Percentiles rank a stretch among this genome's conserved stretches.
Conservation (phyloP, 2,329 filamentous ascomycete genomes). For the Cordyceps farinosa region DNA sequence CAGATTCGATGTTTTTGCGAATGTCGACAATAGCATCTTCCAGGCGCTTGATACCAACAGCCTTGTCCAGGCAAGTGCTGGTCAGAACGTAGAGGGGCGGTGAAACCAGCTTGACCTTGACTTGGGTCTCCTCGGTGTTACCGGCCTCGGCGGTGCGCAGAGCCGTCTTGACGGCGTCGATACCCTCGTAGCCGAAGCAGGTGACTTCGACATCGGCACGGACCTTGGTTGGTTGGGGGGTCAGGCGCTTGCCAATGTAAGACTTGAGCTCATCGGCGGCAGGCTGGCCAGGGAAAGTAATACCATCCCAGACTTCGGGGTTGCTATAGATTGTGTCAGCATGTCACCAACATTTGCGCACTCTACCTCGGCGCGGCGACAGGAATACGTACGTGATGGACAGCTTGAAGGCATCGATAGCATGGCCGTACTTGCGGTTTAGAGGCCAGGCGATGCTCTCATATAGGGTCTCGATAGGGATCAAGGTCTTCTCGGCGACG, state of each 20-base stretch:
- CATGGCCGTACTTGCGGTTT: slow-evolving; percentile 95
- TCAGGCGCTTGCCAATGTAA: slow-evolving; percentile 96
- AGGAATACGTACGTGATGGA: slow-evolving; percentile 76
- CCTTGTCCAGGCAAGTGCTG: slow-evolving; percentile 93
- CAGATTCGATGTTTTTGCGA: slow-evolving; percentile 69
- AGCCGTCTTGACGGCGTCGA: slow-evolving; percentile 94
- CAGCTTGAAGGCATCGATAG: slow-evolving; percentile 97
- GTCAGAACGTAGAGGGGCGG: slow-evolving; percentile 96
- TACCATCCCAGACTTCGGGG: slow-evolving; percentile 92
- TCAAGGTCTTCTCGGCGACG: slow-evolving; percentile 93
- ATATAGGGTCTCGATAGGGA: slow-evolving; percentile 92
- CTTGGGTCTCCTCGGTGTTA: slow-evolving; percentile 88
- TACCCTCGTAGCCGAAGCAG: slow-evolving; percentile 94
- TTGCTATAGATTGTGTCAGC: slow-evolving; percentile 55
- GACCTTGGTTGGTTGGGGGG: slow-evolving; percentile 97
- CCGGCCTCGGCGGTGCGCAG: slow-evolving; percentile 86
- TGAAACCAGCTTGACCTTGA: slow-evolving; percentile 98
- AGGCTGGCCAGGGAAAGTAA: slow-evolving; percentile 79
- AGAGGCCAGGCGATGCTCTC: slow-evolving; percentile 94
- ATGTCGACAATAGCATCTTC: slow-evolving; percentile 90
- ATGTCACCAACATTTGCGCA: neutral
- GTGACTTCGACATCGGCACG: slow-evolving; percentile 96
- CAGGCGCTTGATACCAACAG: slow-evolving; percentile 73
- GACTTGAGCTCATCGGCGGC: slow-evolving; percentile 86
- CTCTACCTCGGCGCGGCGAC: neutral